Percentiles rank a stretch among this genome's conserved stretches.
These are phyloP conservation scores for Gossypium thurberi DNA, from an alignment of 345 rosid genomes.

Conservation along the genomic window DNA sequence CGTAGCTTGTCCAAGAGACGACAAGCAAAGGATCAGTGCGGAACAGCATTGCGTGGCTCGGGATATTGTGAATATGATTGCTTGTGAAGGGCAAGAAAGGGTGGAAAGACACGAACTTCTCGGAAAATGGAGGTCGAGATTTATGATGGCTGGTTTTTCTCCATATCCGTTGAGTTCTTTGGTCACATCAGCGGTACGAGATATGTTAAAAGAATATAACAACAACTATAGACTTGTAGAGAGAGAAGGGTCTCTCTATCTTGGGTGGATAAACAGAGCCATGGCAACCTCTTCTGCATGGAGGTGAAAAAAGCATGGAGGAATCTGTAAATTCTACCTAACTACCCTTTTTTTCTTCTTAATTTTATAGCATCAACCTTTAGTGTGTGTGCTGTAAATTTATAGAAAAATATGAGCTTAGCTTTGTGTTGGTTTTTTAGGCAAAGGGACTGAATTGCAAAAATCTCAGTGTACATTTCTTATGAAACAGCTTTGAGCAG, in stretches of 20 bases:
- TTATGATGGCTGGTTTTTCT: constrained; percentile 60
- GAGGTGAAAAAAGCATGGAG: constrained; percentile 34
- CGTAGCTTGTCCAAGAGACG: constrained; percentile 45
- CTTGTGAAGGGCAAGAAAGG: constrained; percentile 71
- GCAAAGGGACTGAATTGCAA: neutral
- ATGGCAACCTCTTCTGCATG: constrained; percentile 74
- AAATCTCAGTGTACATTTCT: neutral
- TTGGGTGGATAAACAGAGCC: constrained; percentile 56
- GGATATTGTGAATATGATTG: constrained; percentile 83
- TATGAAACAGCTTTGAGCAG: neutral
- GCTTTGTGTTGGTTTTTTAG: neutral
- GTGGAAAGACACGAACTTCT: constrained; percentile 80
- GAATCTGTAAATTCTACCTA: constrained; percentile 11
- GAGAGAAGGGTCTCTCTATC: constrained; percentile 51
- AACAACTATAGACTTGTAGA: constrained; percentile 47
- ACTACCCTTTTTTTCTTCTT: neutral
- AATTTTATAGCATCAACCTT: constrained; percentile 2
- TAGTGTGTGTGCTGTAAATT: neutral
- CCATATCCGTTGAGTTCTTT: constrained; percentile 33
- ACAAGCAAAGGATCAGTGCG: constrained; percentile 62
- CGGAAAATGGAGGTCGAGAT: constrained; percentile 64
- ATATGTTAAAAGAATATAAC: constrained; percentile 41
- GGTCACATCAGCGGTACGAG: constrained; percentile 31
- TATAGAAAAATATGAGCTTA: constrained; percentile 1
- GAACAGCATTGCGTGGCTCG: constrained; percentile 88